Conservation (phyloP, 2,329 filamentous ascomycete species). For the Diaporthe velutina region DNA sequence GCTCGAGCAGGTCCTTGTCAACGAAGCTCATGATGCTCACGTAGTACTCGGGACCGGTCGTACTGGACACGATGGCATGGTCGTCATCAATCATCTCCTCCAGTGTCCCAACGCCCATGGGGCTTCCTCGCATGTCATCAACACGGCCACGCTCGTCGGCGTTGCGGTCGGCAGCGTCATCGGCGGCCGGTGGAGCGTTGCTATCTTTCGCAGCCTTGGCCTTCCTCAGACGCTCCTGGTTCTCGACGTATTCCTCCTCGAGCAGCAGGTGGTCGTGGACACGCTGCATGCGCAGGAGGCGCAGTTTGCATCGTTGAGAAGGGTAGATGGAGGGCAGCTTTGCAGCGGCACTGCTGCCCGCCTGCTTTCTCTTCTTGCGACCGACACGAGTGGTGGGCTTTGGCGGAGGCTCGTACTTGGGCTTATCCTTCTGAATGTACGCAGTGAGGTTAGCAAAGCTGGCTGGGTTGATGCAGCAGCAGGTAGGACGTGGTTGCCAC, state of each 20-base stretch:
- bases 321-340: conserved; percentile 96
- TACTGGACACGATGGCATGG: conserved; percentile 97
- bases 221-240: conserved; percentile 95
- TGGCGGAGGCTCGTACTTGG: conserved; percentile 99
- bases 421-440: conserved; percentile 89
- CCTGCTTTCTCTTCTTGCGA: conserved; percentile 97
- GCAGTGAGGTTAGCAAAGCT: conserved; percentile 37
- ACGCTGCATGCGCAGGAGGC: conserved; percentile 97
- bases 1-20: conserved; percentile 97
- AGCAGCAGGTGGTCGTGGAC: conserved; percentile 97
- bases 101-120: conserved; percentile 97
- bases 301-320: conserved; percentile 96
- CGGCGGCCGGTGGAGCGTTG: conserved; percentile 73
- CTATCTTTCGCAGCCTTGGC: conserved; percentile 85
- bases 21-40: conserved; percentile 99
- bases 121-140: conserved; percentile 98
- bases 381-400: conserved; percentile 96
- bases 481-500: conserved; percentile 16
- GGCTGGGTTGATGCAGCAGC: conserved; percentile 30
- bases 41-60: conserved; percentile 98
- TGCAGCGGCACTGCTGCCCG: conserved; percentile 91
- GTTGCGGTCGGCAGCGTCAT: conserved; percentile 84
- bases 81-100: conserved; percentile 99
- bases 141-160: conserved; percentile 95
- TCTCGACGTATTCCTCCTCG: conserved; percentile 99